Conservation (phyloP, 495 filamentous ascomycete species). For the Aspergillus sparsus region DNA sequence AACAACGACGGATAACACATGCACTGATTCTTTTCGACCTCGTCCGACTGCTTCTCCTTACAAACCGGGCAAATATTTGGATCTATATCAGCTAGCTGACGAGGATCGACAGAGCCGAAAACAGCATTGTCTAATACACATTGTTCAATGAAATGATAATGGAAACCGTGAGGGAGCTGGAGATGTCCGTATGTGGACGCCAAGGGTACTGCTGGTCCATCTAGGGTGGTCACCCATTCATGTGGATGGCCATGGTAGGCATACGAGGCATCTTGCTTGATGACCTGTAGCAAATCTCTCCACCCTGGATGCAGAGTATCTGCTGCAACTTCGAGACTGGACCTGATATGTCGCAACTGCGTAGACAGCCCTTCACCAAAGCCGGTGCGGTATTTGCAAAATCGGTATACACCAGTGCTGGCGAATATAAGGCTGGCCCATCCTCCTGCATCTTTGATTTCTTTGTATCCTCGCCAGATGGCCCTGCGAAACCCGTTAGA, state of each 20-base stretch:
- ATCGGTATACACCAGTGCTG: slow-evolving; percentile 25
- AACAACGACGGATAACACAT: slow-evolving; percentile 26
- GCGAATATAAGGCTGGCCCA: slow-evolving; percentile 29
- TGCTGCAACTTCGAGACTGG: slow-evolving; percentile 24
- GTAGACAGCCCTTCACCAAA: slow-evolving; percentile 22
- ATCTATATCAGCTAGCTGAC: slow-evolving; percentile 15
- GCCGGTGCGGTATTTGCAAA: slow-evolving; percentile 29
- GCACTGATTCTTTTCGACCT: slow-evolving; percentile 25
- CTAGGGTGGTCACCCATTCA: slow-evolving; percentile 23
- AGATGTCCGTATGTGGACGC: slow-evolving; percentile 21
- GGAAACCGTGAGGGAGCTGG: slow-evolving; percentile 17
- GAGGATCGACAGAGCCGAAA: slow-evolving; percentile 21
- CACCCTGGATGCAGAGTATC: slow-evolving; percentile 28
- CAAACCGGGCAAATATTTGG: slow-evolving; percentile 21
- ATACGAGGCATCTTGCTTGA: slow-evolving; percentile 17
- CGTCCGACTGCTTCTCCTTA: slow-evolving; percentile 22
- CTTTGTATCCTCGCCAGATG: slow-evolving; percentile 30
- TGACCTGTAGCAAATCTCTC: slow-evolving; percentile 22
- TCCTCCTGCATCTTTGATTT: slow-evolving; percentile 29
- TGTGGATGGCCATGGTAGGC: slow-evolving; percentile 25
- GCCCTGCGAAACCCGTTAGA: slow-evolving; percentile 15
- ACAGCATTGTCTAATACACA: slow-evolving; percentile 19
- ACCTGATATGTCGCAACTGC: slow-evolving; percentile 19
- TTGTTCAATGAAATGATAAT: slow-evolving; percentile 27
- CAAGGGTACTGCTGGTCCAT: slow-evolving; percentile 15